Conservation (phyloP, 257 asterid genomes). For the Salvia rosmarinus region DNA sequence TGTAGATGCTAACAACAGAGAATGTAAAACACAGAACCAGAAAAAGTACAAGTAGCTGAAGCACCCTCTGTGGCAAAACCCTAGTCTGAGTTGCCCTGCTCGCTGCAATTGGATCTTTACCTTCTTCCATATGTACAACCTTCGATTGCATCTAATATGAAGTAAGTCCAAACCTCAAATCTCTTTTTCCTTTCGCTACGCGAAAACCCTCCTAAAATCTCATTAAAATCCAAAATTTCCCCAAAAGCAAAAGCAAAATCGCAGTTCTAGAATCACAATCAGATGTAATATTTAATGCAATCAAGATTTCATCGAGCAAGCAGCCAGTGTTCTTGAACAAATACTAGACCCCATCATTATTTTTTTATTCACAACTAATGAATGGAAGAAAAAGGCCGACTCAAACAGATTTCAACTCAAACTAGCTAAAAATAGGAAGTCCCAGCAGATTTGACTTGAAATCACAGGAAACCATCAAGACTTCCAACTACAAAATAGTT, state of each 20-base stretch:
- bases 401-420: not conserved
- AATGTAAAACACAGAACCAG: constrained; percentile 49
- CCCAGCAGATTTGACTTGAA: constrained; percentile 17
- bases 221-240: not conserved
- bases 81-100: constrained; percentile 44
- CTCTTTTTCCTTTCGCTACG: not conserved
- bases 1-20: constrained; percentile 51
- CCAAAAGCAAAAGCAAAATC: constrained; percentile 5
- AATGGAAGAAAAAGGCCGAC: not conserved
- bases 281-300: not conserved
- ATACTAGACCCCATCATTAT: constrained; percentile 17
- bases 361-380: not conserved
- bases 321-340: not conserved
- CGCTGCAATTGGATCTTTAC: constrained; percentile 42
- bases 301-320: not conserved
- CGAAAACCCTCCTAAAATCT: constrained; percentile 28
- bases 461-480: constrained; percentile 27
- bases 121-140: constrained; percentile 55
- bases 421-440: constrained; percentile 19
- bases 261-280: not conserved
- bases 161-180: not conserved
- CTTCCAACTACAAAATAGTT: not conserved
- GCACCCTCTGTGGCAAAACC: constrained; percentile 56
- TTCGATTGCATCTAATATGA: constrained; percentile 15
- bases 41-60: constrained; percentile 50